Conservation (phyloP, 495 filamentous ascomycete genomes). For the Podospora pseudoanserina region DNA sequence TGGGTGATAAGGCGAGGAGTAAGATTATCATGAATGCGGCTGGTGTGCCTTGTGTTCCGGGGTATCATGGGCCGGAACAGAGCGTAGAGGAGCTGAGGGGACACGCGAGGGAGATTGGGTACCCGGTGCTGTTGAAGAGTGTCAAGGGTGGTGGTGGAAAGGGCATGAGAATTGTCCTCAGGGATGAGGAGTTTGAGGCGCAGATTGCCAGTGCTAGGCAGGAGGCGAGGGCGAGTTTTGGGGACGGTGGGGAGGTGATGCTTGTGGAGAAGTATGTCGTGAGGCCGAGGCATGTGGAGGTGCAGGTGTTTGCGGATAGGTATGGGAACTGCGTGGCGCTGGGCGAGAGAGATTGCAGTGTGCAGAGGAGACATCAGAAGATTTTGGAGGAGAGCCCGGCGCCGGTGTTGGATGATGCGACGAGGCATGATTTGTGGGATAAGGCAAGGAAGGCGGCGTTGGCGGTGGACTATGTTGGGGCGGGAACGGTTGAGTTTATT, state of each 20-base stretch:
- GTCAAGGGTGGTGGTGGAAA: constrained; percentile 96
- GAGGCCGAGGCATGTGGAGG: constrained; percentile 92
- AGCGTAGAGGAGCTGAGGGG: constrained; percentile 63
- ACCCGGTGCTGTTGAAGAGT: constrained; percentile 93
- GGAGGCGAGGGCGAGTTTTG: constrained; percentile 87
- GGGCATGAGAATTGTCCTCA: constrained; percentile 92
- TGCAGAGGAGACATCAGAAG: constrained; percentile 91
- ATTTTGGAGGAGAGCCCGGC: constrained; percentile 96
- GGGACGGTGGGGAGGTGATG: constrained; percentile 81
- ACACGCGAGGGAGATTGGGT: constrained; percentile 77
- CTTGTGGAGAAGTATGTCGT: constrained; percentile 96
- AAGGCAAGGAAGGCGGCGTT: constrained; percentile 87
- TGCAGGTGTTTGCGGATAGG: constrained; percentile 94
- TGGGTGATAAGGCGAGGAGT: constrained; percentile 88
- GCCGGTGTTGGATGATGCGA: constrained; percentile 72
- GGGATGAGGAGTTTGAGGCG: constrained; percentile 69
- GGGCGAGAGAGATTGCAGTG: constrained; percentile 82
- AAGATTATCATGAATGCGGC: constrained; percentile 96
- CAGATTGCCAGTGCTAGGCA: constrained; percentile 85
- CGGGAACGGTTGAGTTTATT: constrained; percentile 97
- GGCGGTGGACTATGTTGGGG: constrained; percentile 92
- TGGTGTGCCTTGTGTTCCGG: constrained; percentile 92
- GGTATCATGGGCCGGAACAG: constrained; percentile 89
- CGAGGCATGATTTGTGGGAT: constrained; percentile 85
- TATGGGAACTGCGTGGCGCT: constrained; percentile 80